Conservation (phyloP, 2,329 filamentous ascomycete genomes). For the Talaromyces islandicus region DNA sequence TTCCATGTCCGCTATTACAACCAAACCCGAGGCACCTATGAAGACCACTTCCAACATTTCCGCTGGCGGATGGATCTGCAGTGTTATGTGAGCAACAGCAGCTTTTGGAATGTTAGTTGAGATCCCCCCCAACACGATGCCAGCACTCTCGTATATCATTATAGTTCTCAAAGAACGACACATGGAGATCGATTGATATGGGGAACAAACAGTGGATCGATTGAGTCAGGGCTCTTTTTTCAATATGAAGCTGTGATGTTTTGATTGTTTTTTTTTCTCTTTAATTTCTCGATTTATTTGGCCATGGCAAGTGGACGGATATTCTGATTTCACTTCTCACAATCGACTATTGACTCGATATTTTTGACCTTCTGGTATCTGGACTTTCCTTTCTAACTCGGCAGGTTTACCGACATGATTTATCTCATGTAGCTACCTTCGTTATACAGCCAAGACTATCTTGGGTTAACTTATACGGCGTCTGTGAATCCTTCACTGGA, state of each 20-base stretch:
- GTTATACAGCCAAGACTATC: not conserved
- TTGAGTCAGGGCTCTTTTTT: not conserved
- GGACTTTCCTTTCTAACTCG: not conserved
- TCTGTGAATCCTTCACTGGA: not conserved
- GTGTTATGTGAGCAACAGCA: not conserved
- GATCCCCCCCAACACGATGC: too few relatives aligned
- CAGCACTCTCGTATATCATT: too few relatives aligned
- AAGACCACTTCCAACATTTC: not conserved
- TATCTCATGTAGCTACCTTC: not conserved
- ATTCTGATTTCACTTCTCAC: not conserved
- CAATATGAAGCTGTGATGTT: not conserved
- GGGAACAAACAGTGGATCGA: too few relatives aligned
- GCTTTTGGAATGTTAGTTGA: not conserved
- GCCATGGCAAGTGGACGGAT: not conserved
- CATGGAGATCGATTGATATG: too few relatives aligned
- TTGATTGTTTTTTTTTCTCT: not conserved
- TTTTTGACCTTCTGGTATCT: not conserved
- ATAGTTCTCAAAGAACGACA: too few relatives aligned
- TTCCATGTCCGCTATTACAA: not conserved
- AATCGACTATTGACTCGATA: not conserved
- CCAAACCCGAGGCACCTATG: not conserved
- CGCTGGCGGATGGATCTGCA: not conserved
- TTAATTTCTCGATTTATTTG: not conserved
- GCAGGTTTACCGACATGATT: not conserved
- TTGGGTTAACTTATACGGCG: not conserved